Conservation (phyloP, 2,329 filamentous ascomycete species). For the Cercospora zeae-maydis region DNA sequence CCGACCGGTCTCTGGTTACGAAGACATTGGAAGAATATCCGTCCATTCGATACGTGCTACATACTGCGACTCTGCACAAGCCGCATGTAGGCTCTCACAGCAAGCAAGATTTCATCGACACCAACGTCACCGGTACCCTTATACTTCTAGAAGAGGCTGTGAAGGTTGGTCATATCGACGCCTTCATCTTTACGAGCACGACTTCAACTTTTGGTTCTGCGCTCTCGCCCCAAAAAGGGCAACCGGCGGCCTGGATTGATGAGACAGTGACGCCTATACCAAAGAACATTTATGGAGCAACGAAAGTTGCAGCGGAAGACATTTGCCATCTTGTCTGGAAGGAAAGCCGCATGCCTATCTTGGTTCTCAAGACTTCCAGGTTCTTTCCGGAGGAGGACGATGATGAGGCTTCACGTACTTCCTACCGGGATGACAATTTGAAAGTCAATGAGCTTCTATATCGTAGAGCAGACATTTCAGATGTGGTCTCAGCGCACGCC, state of each 20-base stretch:
- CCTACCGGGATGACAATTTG: constrained; percentile 21
- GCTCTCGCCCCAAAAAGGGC: constrained; percentile 18
- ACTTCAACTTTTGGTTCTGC: constrained; percentile 25
- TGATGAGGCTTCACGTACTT: constrained; percentile 12
- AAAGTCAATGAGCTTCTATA: constrained; percentile 25
- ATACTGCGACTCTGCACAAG: constrained; percentile 25
- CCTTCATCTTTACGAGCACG: constrained; percentile 22
- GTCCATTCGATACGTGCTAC: constrained; percentile 18
- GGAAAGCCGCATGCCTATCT: constrained; percentile 41
- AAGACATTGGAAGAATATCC: constrained; percentile 8
- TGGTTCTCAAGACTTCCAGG: constrained; percentile 48
- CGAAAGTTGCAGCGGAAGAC: constrained; percentile 50
- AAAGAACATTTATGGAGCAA: constrained; percentile 40
- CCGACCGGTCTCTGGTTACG: constrained; percentile 13
- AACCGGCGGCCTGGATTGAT: constrained; percentile 26
- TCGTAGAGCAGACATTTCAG: constrained; percentile 18
- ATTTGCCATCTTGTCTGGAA: constrained; percentile 44
- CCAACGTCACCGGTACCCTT: constrained; percentile 23
- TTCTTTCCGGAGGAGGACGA: constrained; percentile 39
- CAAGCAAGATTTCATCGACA: constrained; percentile 23
- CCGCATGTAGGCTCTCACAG: constrained; percentile 22
- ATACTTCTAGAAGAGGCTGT: constrained; percentile 21
- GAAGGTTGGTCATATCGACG: constrained; percentile 13
- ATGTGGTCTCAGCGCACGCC: constrained; percentile 20
- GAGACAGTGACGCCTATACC: constrained; percentile 22